Base-by-base conservation (phyloP, 148 eudicot genomes). In the Nepenthes gracilis region DNA sequence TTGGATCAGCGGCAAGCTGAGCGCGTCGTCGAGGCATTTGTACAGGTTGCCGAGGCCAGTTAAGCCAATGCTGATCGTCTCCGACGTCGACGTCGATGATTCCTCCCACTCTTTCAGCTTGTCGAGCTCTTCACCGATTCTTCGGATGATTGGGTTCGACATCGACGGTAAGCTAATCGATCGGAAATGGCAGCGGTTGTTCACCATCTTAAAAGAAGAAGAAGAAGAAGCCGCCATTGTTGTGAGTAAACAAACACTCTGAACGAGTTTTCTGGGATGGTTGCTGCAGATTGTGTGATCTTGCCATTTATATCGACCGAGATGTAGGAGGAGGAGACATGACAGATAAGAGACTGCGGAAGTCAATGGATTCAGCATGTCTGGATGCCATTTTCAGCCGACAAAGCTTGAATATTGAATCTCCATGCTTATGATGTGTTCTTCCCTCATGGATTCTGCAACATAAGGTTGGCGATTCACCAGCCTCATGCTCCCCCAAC, bases 91-190 rank as follows among this genome's bases (percentile, higher is more conserved):
- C 12, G 65, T 50, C 11, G 82, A 61, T 9, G 73, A 33, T 50
- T 72, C 74, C 50, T 75, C 79, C 64, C 64, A 66, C n/a, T 47
- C 37, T 58, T 63, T 69, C 43, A 81, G 70, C 69, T 67, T 75
- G 59, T 55, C 72, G 7, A 81, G 65, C 74, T 68, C 59, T 36
- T 75, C 59, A 34, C 68, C 74, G 7, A 80, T 57, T 55, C 62
- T 64, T 7, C 47, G 40, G 36, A 54, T 69, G 49, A 71, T 66
- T 0, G 72, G 81, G 54, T 77, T 76, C 45, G 80, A 69, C 55
- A 63, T 72, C 8, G 70, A 62, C 14, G 85, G 77, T 47, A 80
- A 66, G 9, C 79, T 77, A 34, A 57, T 59, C 55, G 79, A 80
- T 67, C 79, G 70, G 13, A 65, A 49, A 23, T 71, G 64, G 3